phyloP scores from a whole-genome alignment of 768 basidiomycete genomes.

The Tulasnella sp. region DNA sequence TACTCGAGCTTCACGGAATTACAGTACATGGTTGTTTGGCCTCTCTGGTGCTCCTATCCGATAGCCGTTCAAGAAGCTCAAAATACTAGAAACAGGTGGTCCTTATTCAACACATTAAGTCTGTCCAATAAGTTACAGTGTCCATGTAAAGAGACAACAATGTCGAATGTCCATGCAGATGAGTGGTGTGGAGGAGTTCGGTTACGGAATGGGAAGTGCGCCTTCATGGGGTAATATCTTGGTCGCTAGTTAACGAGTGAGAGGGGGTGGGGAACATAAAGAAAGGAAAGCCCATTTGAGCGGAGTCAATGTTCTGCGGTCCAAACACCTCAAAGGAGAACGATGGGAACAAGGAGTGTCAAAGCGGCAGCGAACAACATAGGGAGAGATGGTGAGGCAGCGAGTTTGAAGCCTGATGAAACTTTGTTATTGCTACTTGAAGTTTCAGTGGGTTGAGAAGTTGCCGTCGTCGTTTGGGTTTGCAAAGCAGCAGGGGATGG shows the following conservation, averaged over 20 bases:
- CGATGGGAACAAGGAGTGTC: neutral
- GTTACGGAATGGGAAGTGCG: neutral
- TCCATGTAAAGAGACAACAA: neutral
- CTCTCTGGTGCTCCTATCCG: too few relatives aligned
- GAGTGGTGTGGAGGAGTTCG: neutral
- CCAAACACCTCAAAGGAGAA: neutral
- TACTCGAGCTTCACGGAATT: neutral
- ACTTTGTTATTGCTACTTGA: neutral
- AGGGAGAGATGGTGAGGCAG: neutral
- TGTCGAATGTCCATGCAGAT: neutral
- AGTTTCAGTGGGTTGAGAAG: neutral
- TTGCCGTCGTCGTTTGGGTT: neutral
- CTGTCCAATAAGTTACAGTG: neutral
- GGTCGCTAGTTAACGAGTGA: too few relatives aligned
- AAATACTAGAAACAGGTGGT: neutral
- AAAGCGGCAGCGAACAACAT: neutral
- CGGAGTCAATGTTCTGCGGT: neutral
- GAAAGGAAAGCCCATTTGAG: neutral
- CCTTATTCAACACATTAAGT: neutral
- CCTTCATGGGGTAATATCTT: too few relatives aligned
- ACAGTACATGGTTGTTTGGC: too few relatives aligned
- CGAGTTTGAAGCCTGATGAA: neutral
- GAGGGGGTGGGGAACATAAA: neutral
- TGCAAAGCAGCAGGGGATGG: slow-evolving; percentile 11
- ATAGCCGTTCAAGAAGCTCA: neutral